A percentile compares a stretch with the other conserved stretches of the same genome.
phyloP scores from a whole-genome alignment of 2,329 filamentous ascomycete species.

The Colletotrichum sp. region DNA sequence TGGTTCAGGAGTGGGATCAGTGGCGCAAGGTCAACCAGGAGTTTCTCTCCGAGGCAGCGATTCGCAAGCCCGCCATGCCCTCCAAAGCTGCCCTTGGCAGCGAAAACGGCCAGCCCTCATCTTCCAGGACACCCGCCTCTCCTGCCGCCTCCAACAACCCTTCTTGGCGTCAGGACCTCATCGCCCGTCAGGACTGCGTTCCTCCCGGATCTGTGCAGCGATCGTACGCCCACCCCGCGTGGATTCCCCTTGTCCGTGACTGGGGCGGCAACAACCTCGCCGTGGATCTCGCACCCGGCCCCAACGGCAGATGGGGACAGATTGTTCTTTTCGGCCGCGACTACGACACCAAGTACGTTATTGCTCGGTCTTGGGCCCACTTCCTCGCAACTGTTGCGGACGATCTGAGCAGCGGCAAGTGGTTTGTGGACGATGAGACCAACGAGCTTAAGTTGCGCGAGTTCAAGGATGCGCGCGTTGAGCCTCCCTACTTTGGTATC shows the following conservation, averaged over 20 bases:
- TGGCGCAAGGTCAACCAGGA: conserved; percentile 95
- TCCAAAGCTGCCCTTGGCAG: conserved; percentile 73
- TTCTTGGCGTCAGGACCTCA: conserved; percentile 85
- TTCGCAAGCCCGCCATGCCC: conserved; percentile 66
- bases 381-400: conserved; percentile 89
- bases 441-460: conserved; percentile 91
- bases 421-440: conserved; percentile 90
- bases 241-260: conserved; percentile 95
- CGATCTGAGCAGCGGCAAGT: conserved; percentile 88
- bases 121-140: conserved; percentile 61
- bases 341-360: conserved; percentile 98
- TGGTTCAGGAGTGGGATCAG: conserved; percentile 96
- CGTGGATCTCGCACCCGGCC: conserved; percentile 89
- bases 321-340: conserved; percentile 96
- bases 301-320: conserved; percentile 91
- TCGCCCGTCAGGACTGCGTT: conserved; percentile 85
- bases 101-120: conserved; percentile 65
- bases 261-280: conserved; percentile 99
- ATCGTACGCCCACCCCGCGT: conserved; percentile 89
- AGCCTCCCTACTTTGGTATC: conserved; percentile 94
- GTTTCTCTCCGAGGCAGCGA: conserved; percentile 70
- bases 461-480: conserved; percentile 87
- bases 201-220: conserved; percentile 88
- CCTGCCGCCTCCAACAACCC: conserved; percentile 59
- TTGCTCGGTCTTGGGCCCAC: conserved; percentile 88